Conservation (phyloP, 148 eudicot genomes). For the Rhododendron williamsianum region DNA sequence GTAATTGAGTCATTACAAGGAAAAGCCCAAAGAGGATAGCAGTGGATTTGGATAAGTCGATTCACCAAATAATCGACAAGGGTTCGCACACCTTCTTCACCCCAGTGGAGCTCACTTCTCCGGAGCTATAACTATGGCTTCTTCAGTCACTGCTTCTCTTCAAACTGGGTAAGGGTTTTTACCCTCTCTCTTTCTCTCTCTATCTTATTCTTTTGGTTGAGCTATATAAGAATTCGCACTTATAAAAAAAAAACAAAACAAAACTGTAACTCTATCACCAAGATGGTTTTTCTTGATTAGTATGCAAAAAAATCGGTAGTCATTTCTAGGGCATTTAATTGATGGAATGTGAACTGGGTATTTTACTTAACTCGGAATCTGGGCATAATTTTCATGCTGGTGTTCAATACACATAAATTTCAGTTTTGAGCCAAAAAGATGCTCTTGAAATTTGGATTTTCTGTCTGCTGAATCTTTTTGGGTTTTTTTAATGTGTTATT, state of each 20-base stretch:
- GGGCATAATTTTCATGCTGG: background rate
- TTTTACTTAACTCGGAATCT: background rate
- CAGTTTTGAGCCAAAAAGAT: background rate
- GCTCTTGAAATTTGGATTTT: background rate
- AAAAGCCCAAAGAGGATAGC: background rate
- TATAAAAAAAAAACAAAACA: too few species aligned
- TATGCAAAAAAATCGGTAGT: background rate
- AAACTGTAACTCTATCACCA: background rate
- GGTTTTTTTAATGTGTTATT: background rate
- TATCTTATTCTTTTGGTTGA: background rate
- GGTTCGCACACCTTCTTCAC: background rate
- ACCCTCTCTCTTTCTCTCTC: background rate
- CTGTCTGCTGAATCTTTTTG: background rate
- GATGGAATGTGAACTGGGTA: background rate
- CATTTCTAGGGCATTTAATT: background rate
- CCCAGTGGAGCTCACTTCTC: background rate
- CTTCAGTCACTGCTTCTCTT: slow-evolving; percentile 18
- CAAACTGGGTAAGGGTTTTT: slow-evolving; percentile 16
- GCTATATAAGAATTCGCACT: background rate
- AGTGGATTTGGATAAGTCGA: slow-evolving; percentile 3
- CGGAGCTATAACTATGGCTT: slow-evolving; percentile 13
- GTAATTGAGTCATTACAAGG: background rate
- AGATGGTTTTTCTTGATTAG: background rate
- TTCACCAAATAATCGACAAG: background rate
- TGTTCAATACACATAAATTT: background rate